Conservation (phyloP, 2,329 filamentous ascomycete species). For the Clarireedia homoeocarpa region DNA sequence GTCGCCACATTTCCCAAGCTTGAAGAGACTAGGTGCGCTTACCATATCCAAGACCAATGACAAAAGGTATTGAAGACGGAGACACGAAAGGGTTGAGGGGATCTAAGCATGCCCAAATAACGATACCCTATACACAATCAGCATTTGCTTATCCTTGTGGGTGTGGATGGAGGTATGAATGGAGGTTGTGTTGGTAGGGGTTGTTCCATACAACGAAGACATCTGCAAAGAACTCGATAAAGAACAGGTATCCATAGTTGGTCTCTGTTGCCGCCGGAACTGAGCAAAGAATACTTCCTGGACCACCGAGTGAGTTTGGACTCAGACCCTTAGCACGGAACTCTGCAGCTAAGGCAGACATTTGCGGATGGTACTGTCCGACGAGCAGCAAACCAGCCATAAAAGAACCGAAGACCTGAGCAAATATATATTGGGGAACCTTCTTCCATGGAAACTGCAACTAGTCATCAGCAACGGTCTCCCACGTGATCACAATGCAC, state of each 20-base stretch:
- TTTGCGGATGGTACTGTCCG: slow-evolving; percentile 47
- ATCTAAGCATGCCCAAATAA: slow-evolving; percentile 51
- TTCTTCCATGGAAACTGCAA: slow-evolving; percentile 46
- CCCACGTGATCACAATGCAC: not conserved
- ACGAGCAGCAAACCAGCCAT: slow-evolving; percentile 46
- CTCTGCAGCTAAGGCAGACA: slow-evolving; percentile 34
- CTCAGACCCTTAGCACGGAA: slow-evolving; percentile 26
- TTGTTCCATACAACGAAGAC: slow-evolving; percentile 36
- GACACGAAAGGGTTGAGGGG: slow-evolving; percentile 49
- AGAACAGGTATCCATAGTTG: slow-evolving; percentile 47
- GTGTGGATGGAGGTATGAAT: too few species aligned
- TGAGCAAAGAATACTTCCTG: slow-evolving; percentile 46
- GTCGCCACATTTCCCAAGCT: not conserved
- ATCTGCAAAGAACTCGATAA: slow-evolving; percentile 52
- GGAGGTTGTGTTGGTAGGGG: not conserved
- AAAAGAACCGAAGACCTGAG: slow-evolving; percentile 49
- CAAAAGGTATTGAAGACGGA: slow-evolving; percentile 40
- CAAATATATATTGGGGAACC: slow-evolving; percentile 47
- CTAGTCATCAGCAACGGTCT: not conserved
- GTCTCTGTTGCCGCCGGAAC: slow-evolving; percentile 43
- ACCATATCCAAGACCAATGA: slow-evolving; percentile 44
- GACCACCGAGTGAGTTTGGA: slow-evolving; percentile 39
- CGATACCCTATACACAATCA: slow-evolving; percentile 30
- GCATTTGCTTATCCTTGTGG: not conserved
- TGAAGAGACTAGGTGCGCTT: slow-evolving; percentile 25